These are phyloP conservation scores for Vaucheria bursata DNA, from an alignment of 352 stramenopile genomes.

Conservation along the genomic window DNA sequence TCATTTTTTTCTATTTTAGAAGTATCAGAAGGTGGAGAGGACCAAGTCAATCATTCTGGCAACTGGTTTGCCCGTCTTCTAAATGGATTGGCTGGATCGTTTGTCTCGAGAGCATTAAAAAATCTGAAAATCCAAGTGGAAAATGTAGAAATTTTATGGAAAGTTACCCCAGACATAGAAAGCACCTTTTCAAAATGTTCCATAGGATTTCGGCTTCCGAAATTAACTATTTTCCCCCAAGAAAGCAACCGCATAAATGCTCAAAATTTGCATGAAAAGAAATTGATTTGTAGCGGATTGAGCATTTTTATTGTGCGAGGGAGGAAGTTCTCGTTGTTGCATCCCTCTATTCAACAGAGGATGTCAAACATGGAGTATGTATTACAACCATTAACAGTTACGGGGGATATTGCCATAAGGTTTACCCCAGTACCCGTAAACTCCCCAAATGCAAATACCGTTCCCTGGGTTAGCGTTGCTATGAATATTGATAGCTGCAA, in stretches of 20 bases:
- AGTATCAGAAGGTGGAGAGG: too few species aligned
- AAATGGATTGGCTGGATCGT: slow-evolving; percentile 27
- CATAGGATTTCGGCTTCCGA: slow-evolving; percentile 18
- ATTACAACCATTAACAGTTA: background rate
- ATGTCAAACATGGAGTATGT: slow-evolving; percentile 4
- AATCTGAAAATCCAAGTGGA: slow-evolving; percentile 29
- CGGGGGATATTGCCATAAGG: background rate
- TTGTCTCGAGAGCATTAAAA: slow-evolving; percentile 23
- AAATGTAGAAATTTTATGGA: slow-evolving; percentile 32
- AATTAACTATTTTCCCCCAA: slow-evolving; percentile 7
- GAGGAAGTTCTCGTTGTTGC: too few species aligned
- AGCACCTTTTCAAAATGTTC: slow-evolving; percentile 8
- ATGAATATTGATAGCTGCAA: slow-evolving; percentile 10
- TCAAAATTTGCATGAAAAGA: background rate
- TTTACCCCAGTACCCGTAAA: background rate
- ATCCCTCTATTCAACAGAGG: too few species aligned
- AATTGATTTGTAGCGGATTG: background rate
- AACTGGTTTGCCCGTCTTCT: slow-evolving; percentile 22
- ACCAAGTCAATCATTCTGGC: too few species aligned
- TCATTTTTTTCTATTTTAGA: too few species aligned
- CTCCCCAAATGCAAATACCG: background rate
- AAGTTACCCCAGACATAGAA: background rate
- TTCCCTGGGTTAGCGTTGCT: slow-evolving; percentile 9
- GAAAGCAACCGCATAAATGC: background rate
- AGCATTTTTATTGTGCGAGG: background rate